Evolutionary conservation across 148 eudicot genomes (phyloP).

Genomic region (Heliamphora exappendiculata): DNA sequence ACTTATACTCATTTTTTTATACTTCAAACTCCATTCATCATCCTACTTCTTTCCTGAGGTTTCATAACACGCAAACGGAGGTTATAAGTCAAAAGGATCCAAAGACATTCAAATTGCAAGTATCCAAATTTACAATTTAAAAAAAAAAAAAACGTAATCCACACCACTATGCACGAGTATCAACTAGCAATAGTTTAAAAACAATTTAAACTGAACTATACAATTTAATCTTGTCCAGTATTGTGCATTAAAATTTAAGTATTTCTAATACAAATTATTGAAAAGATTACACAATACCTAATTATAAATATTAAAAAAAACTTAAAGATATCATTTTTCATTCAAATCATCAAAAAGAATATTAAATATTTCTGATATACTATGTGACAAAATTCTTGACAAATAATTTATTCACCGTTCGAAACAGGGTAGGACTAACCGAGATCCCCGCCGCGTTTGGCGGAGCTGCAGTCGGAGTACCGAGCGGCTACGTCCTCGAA

Average conservation of each 20-base stretch:
- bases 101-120: not conserved
- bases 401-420: too few species aligned
- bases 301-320: not conserved
- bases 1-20: too few species aligned
- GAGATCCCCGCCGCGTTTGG: conserved; percentile 96
- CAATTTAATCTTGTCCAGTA: too few species aligned
- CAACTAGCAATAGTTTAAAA: too few species aligned
- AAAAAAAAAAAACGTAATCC: not conserved
- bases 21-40: not conserved
- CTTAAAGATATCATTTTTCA: too few species aligned
- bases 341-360: too few species aligned
- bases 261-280: too few species aligned
- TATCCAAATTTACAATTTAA: not conserved
- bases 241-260: too few species aligned
- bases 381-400: too few species aligned
- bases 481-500: conserved; percentile 59
- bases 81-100: not conserved
- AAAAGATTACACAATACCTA: not conserved
- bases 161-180: not conserved
- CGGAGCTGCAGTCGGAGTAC: conserved; percentile 77
- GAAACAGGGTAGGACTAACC: conserved; percentile 26
- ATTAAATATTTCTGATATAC: too few species aligned
- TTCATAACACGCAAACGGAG: not conserved
- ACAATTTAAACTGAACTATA: too few species aligned
- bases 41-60: not conserved